Base-by-base conservation (phyloP, 495 filamentous ascomycete genomes). In the Penicillium psychrofluorescens region DNA sequence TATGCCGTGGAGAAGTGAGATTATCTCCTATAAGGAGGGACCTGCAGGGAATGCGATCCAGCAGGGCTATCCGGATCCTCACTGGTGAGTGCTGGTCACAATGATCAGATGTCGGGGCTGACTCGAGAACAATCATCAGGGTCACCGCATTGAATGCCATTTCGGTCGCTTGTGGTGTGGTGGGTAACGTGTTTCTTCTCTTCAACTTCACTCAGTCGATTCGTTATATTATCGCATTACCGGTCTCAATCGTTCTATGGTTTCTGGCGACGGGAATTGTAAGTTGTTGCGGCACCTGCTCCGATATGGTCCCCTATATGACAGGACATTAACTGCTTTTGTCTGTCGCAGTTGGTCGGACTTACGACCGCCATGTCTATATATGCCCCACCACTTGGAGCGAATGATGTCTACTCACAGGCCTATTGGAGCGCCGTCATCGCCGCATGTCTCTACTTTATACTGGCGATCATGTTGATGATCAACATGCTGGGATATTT, bases 121-220 rank as follows among this genome's bases (percentile, higher is more conserved):
- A 35, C 38, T 29, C 3, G 31, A 47, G 53, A 36, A 60, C 9
- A 34, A 14, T 22, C 29, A 8, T 11, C 32, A 71, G 68, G 68
- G 61, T 59, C 40, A 66, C 77, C 45, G 66, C 68, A 7, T 50
- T 82, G n/a, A 90, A 90, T 60, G 81, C 74, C 3, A 61, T 76
- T 10, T 86, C 82, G 11, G 70, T 90, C 6, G 75, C 71, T 7
- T 80, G 68, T 41, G 85, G 84, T 7, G 75, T 88, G 22, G 58
- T 76, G 2, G 85, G 85, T 5, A 88, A 90, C 54, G 41, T 86
- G 4, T 81, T 85, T 49, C 67, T 90, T n/a, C 60, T 89, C 1
- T 74, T 84, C 45, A 95, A 95, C 64, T 95, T 96, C 72, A 88
- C 90, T 5, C 74, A 77, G 36, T 70, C 79, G 5, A 72, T 95